A percentile compares a stretch with the other conserved stretches of the same genome.
These are phyloP conservation scores for Collybiopsis luxurians DNA, from an alignment of 768 basidiomycete genomes.

Conservation along the genomic window DNA sequence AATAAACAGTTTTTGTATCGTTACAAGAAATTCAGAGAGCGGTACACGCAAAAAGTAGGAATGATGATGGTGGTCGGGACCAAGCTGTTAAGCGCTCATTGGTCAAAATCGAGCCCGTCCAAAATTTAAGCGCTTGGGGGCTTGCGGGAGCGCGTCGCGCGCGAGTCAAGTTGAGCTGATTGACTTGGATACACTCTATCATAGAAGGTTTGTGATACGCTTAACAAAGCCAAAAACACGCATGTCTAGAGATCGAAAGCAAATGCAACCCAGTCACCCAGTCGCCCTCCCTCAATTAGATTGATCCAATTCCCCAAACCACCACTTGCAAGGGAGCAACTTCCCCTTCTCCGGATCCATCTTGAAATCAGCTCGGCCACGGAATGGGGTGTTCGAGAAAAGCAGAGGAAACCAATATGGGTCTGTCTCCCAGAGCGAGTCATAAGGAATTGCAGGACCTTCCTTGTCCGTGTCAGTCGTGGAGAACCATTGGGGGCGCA, in stretches of 20 bases:
- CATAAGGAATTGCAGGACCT: slow-evolving; percentile 54
- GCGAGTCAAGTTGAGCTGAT: too few species aligned
- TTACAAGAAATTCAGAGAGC: neutral
- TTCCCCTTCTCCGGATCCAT: slow-evolving; percentile 24
- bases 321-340: slow-evolving; percentile 39
- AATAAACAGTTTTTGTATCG: neutral
- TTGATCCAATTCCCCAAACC: slow-evolving; percentile 31
- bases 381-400: slow-evolving; percentile 32
- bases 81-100: too few species aligned
- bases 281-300: neutral
- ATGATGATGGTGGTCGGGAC: too few species aligned
- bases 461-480: neutral
- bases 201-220: too few species aligned
- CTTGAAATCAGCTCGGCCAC: slow-evolving; percentile 44
- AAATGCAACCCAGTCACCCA: too few species aligned
- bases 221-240: too few species aligned
- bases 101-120: too few species aligned
- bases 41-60: neutral
- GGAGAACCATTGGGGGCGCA: slow-evolving; percentile 80
- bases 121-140: too few species aligned
- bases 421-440: slow-evolving; percentile 62
- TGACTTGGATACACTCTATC: too few species aligned
- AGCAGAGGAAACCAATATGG: slow-evolving; percentile 68
- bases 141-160: too few species aligned
- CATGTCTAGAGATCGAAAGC: too few species aligned